Conservation (phyloP, 352 stramenopile species). For the Phytophthora colocasiae region DNA sequence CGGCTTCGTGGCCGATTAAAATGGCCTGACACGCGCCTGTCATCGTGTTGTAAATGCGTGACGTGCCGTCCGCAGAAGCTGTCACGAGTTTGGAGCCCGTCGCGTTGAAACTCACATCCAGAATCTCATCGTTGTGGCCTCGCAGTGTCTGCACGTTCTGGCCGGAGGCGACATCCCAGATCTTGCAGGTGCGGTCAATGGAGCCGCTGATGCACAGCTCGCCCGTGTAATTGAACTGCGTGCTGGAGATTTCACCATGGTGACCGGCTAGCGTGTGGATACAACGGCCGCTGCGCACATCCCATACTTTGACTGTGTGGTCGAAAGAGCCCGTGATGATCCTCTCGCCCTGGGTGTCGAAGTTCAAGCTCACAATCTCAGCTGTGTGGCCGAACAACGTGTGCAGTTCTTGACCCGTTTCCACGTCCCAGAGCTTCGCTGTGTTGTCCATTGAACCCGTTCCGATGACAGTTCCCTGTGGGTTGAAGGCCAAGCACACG, state of each 20-base stretch:
- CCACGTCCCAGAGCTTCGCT: constrained; percentile 96
- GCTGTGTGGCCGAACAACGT: constrained; percentile 94
- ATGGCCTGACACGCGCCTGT: constrained; percentile 95
- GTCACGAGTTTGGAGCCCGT: constrained; percentile 95
- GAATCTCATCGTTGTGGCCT: constrained; percentile 96
- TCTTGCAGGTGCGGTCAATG: constrained; percentile 96
- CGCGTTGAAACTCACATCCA: constrained; percentile 96
- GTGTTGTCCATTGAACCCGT: constrained; percentile 95
- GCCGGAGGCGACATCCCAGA: constrained; percentile 92
- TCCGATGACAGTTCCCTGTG: constrained; percentile 92
- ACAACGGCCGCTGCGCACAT: constrained; percentile 84
- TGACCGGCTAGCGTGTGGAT: constrained; percentile 94
- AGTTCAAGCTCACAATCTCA: constrained; percentile 95
- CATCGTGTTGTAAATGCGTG: constrained; percentile 96
- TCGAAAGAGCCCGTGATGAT: constrained; percentile 97
- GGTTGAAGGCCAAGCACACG: constrained; percentile 96
- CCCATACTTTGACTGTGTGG: constrained; percentile 94
- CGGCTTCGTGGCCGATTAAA: constrained; percentile 94
- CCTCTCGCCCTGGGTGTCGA: constrained; percentile 92
- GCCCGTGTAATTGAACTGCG: constrained; percentile 95
- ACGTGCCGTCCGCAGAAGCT: constrained; percentile 93
- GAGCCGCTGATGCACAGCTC: constrained; percentile 93
- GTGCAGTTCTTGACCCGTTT: constrained; percentile 94
- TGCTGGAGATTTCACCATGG: constrained; percentile 95
- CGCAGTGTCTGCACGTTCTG: constrained; percentile 94